A percentile compares a stretch with the other conserved stretches of the same genome.
Conservation (phyloP, 1,139 yeast species). For the Pichia sp. region DNA sequence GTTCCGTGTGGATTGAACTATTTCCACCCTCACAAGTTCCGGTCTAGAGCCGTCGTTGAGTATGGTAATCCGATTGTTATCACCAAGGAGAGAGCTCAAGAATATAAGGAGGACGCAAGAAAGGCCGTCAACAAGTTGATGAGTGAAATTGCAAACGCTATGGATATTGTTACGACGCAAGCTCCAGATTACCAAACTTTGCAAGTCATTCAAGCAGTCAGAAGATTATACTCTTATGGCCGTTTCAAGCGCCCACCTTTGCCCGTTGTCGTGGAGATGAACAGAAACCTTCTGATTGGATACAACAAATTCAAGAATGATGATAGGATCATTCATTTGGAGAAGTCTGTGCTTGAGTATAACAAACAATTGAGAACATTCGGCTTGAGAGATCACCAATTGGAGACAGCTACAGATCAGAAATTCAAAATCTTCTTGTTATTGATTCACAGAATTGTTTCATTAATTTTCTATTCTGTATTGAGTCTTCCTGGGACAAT, state of each 20-base stretch:
- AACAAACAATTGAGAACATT: constrained; percentile 50
- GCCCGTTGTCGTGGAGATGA: constrained; percentile 67
- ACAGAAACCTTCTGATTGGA: constrained; percentile 62
- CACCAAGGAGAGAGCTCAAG: constrained; percentile 46
- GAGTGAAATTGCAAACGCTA: constrained; percentile 51
- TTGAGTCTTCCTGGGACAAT: constrained; percentile 66
- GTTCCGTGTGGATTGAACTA: constrained; percentile 77
- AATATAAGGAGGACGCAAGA: constrained; percentile 53
- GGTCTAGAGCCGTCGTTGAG: constrained; percentile 75
- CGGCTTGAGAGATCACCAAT: constrained; percentile 69
- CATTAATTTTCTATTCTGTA: constrained; percentile 37
- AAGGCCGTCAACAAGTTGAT: constrained; percentile 55
- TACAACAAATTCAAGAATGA: constrained; percentile 58
- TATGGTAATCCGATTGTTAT: constrained; percentile 68
- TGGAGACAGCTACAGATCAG: constrained; percentile 46
- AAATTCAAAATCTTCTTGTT: constrained; percentile 37
- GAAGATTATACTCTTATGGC: constrained; percentile 57
- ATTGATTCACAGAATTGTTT: constrained; percentile 38
- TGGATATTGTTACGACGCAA: constrained; percentile 68
- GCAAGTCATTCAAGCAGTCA: constrained; percentile 71
- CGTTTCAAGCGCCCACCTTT: constrained; percentile 42
- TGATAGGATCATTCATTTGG: constrained; percentile 51
- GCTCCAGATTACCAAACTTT: constrained; percentile 74
- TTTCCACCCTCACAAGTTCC: constrained; percentile 70
- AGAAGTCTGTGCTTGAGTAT: constrained; percentile 49